phyloP scores from a whole-genome alignment of 1,284 basidiomycete species.

The Meripilus lineatus region DNA sequence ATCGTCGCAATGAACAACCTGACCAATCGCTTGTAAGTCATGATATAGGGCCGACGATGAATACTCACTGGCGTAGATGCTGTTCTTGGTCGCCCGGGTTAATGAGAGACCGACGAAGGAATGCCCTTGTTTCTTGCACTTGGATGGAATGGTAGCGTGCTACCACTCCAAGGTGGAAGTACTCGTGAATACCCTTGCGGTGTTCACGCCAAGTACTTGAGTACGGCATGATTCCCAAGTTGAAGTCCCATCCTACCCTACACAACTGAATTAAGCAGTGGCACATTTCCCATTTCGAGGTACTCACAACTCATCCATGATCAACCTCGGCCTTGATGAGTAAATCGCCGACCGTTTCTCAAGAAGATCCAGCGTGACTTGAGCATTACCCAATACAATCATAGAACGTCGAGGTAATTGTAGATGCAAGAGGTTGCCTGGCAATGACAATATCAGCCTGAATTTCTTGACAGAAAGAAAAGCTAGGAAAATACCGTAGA shows the following conservation, averaged over 20 bases:
- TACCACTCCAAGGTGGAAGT: constrained; percentile 4
- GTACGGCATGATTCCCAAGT: constrained; percentile 6
- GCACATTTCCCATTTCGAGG: too few relatives aligned
- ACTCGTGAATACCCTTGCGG: constrained; percentile 6
- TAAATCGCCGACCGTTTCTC: constrained; percentile 15
- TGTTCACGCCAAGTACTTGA: constrained; percentile 2
- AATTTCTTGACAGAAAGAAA: too few relatives aligned
- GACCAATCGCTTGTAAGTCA: not conserved
- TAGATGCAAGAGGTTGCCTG: constrained; percentile 15
- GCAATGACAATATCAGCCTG: too few relatives aligned
- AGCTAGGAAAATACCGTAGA: constrained; percentile 27
- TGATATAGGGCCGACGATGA: not conserved
- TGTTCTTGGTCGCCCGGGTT: not conserved
- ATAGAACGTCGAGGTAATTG: constrained; percentile 8
- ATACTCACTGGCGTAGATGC: not conserved
- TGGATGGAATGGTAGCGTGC: constrained; percentile 1
- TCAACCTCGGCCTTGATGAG: constrained; percentile 10
- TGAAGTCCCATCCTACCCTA: constrained; percentile 9
- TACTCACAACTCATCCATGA: constrained; percentile 9
- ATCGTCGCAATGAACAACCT: constrained; percentile 14
- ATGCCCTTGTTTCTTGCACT: constrained; percentile 1
- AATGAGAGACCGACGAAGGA: constrained; percentile 2
- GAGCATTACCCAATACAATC: constrained; percentile 12
- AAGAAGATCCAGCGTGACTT: constrained; percentile 13
- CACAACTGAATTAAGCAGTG: not conserved